phyloP scores from a whole-genome alignment of 148 eudicot species.

The Cornus suecica region DNA sequence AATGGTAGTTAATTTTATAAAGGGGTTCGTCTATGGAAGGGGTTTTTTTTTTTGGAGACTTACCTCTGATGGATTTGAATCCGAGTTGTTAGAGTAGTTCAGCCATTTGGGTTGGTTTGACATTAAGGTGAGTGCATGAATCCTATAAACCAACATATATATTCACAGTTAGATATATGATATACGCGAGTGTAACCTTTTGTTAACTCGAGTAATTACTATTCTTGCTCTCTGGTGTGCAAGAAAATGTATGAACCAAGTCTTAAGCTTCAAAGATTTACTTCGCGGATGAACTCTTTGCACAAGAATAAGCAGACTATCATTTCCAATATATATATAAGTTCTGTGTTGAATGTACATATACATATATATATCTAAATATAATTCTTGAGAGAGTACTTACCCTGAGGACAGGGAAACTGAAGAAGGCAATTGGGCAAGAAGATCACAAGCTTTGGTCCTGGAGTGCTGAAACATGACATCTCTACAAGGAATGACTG shows the following conservation, averaged over 20 bases:
- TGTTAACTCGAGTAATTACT: too few relatives aligned
- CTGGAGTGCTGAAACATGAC: slow-evolving; percentile 58
- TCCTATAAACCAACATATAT: slow-evolving; percentile 34
- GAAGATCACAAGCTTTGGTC: slow-evolving; percentile 60
- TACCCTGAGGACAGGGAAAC: slow-evolving; percentile 74
- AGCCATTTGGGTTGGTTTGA: slow-evolving; percentile 84
- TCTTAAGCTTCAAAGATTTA: too few relatives aligned
- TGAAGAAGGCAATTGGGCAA: slow-evolving; percentile 66
- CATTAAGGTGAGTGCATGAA: slow-evolving; percentile 56
- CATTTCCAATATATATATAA: too few relatives aligned
- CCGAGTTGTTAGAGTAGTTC: slow-evolving; percentile 53
- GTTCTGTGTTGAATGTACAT: too few relatives aligned
- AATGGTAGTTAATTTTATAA: neutral
- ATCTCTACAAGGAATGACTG: slow-evolving; percentile 55
- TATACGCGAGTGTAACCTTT: neutral
- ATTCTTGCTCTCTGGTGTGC: neutral
- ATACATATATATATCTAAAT: too few relatives aligned
- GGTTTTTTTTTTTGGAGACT: neutral
- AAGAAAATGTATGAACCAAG: too few relatives aligned
- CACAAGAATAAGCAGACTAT: too few relatives aligned
- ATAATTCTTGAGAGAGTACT: slow-evolving; percentile 7
- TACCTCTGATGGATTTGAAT: slow-evolving; percentile 41
- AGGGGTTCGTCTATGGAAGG: neutral
- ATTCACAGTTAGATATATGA: neutral
- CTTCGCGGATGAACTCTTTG: too few relatives aligned